Evolutionary conservation across 2,329 filamentous ascomycete genomes (phyloP).

Genomic region (Xylaria sp.): DNA sequence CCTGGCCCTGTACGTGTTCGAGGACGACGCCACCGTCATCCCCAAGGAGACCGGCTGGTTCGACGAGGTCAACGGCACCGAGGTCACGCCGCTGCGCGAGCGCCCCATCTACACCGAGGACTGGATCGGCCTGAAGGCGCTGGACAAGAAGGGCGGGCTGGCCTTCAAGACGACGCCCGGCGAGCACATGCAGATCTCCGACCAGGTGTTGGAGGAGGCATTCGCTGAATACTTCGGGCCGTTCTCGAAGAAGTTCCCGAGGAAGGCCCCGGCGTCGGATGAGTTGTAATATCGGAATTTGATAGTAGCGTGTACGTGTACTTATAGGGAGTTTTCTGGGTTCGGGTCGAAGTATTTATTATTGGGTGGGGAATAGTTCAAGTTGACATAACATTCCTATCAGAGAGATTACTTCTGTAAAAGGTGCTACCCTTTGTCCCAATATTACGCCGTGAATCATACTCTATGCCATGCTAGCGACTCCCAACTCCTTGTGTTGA

Average conservation of each 20-base stretch:
- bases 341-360: no score
- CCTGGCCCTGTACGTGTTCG: constrained; percentile 89
- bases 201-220: constrained; percentile 65
- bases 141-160: constrained; percentile 80
- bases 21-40: constrained; percentile 80
- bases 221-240: constrained; percentile 71
- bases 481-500: constrained; percentile 20
- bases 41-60: constrained; percentile 94
- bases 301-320: constrained; percentile 13
- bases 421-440: constrained; percentile 15
- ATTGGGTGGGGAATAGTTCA: constrained; percentile 11
- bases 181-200: constrained; percentile 79
- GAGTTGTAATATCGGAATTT: constrained; percentile 41
- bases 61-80: constrained; percentile 76
- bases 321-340: constrained; percentile 1
- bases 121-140: constrained; percentile 81
- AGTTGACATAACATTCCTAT: constrained; percentile 7
- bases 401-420: constrained; percentile 10
- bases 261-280: constrained; percentile 31
- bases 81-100: constrained; percentile 68
- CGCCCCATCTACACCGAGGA: constrained; percentile 82
- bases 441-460: constrained; percentile 21
- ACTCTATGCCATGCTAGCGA: constrained; percentile 19
- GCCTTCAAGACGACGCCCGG: constrained; percentile 75
- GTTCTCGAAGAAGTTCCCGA: constrained; percentile 42